phyloP scores from a whole-genome alignment of 192 early-diverging fungal genomes.

The Anaeromyces robustus region DNA sequence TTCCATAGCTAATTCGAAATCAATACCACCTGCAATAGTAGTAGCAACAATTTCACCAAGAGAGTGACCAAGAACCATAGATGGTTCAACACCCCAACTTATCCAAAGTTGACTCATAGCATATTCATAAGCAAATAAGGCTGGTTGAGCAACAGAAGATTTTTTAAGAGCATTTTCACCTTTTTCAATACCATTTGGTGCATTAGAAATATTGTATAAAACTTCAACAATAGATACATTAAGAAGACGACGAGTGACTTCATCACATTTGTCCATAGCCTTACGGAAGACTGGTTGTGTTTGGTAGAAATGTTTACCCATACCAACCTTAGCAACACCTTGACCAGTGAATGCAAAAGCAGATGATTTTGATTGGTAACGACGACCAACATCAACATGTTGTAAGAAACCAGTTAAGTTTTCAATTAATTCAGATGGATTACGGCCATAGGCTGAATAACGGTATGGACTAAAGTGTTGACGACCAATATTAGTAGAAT shows the following conservation, averaged over 20 bases:
- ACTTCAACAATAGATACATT: not conserved
- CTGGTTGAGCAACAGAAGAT: not conserved
- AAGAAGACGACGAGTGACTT: not conserved
- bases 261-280: not conserved
- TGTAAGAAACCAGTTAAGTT: not conserved
- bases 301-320: not conserved
- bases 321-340: not conserved
- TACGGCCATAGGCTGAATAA: not conserved
- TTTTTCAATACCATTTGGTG: not conserved
- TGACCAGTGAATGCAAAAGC: not conserved
- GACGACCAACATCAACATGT: not conserved
- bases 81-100: constrained; percentile 6
- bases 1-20: constrained; percentile 5
- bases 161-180: not conserved
- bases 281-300: not conserved
- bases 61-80: constrained; percentile 11
- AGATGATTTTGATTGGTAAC: not conserved
- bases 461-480: not conserved
- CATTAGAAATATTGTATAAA: not conserved
- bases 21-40: constrained; percentile 11
- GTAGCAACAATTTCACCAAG: constrained; percentile 15
- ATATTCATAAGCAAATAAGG: not conserved
- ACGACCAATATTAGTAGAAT: not conserved
- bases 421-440: not conserved
- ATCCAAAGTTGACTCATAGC: constrained; percentile 14